phyloP scores from a whole-genome alignment of 2,329 filamentous ascomycete species.

The Pseudogymnoascus sp. region DNA sequence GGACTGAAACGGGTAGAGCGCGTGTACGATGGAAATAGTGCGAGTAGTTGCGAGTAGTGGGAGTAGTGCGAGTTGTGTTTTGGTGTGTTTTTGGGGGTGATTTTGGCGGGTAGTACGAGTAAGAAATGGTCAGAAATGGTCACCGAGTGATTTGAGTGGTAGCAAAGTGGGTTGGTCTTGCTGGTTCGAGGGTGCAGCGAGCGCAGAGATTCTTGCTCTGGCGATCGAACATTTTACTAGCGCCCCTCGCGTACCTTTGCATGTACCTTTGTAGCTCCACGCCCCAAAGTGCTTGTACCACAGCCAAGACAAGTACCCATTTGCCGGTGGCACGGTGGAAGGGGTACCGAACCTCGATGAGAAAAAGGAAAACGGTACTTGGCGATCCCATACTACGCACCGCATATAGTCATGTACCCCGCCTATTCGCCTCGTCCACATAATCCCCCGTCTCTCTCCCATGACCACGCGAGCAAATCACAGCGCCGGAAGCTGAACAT shows the following conservation, averaged over 20 bases:
- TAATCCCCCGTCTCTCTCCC: neutral
- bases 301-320: neutral
- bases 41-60: no score
- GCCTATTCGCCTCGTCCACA: neutral
- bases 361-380: neutral
- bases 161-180: neutral
- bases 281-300: neutral
- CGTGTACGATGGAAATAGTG: neutral
- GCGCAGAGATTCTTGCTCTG: neutral
- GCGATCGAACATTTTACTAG: slow-evolving; percentile 1
- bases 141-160: neutral
- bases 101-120: neutral
- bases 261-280: neutral
- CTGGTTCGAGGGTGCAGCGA: no score
- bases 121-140: slow-evolving; percentile 8
- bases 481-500: neutral
- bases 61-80: neutral
- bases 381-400: neutral
- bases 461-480: neutral
- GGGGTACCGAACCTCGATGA: neutral
- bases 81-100: no score
- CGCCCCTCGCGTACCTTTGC: neutral
- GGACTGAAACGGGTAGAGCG: slow-evolving; percentile 1
- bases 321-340: neutral
- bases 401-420: neutral